Evolutionary conservation across 2,329 filamentous ascomycete species (phyloP).

Genomic region (Phialemonium atrogriseum): DNA sequence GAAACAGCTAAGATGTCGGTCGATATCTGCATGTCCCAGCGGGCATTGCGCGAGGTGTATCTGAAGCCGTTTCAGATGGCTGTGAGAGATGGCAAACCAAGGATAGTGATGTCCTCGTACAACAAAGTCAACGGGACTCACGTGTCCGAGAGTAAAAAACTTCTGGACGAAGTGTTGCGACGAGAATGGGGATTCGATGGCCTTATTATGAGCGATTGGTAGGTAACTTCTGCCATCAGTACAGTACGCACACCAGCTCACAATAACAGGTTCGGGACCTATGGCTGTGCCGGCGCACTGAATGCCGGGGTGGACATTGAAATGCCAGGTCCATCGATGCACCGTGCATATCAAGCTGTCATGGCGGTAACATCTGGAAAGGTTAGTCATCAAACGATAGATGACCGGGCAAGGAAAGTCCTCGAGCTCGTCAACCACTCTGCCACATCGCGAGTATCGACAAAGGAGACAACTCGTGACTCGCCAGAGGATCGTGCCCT

Average conservation of each 20-base stretch:
- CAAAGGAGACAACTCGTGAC: constrained; percentile 13
- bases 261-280: not conserved
- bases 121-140: constrained; percentile 37
- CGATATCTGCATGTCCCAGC: constrained; percentile 20
- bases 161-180: constrained; percentile 30
- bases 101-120: constrained; percentile 38
- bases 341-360: constrained; percentile 14
- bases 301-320: constrained; percentile 26
- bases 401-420: constrained; percentile 21
- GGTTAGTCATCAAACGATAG: constrained; percentile 19
- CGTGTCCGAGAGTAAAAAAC: constrained; percentile 28
- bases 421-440: constrained; percentile 21
- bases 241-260: constrained; percentile 12
- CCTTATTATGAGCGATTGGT: constrained; percentile 39
- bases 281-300: constrained; percentile 16
- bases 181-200: constrained; percentile 37
- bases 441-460: constrained; percentile 2
- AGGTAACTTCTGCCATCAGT: constrained; percentile 25
- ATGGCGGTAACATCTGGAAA: constrained; percentile 16
- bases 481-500: constrained; percentile 28
- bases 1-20: constrained; percentile 21
- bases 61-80: constrained; percentile 36
- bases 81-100: constrained; percentile 29
- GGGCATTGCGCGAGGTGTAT: constrained; percentile 30
- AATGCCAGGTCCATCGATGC: constrained; percentile 25